Percentiles rank a stretch among this genome's conserved stretches.
Conservation (phyloP, 2,329 filamentous ascomycete species). For the Aspergillus flavus region DNA sequence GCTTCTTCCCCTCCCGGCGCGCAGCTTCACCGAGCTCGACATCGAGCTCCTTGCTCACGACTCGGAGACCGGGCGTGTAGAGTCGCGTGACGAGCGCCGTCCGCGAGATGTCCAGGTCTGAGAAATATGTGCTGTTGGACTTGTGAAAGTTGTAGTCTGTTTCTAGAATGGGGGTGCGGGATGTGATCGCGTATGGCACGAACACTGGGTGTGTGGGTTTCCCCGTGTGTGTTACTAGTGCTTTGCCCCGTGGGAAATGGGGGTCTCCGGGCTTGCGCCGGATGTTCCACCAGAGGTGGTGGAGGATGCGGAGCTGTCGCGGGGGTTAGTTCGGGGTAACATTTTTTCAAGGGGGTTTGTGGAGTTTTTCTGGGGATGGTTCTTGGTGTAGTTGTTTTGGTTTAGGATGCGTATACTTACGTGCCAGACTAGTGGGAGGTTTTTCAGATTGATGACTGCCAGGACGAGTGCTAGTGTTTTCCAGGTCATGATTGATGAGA, state of each 20-base stretch:
- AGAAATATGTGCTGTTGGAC: slow-evolving; percentile 82
- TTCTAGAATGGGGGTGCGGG: slow-evolving; percentile 71
- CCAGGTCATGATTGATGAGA: slow-evolving; percentile 35
- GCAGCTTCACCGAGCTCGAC: slow-evolving; percentile 52
- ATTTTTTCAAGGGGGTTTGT: background rate
- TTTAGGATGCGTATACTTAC: slow-evolving; percentile 26
- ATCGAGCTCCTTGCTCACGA: slow-evolving; percentile 56
- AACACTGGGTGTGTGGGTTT: slow-evolving; percentile 66
- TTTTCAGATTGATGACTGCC: slow-evolving; percentile 41
- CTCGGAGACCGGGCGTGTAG: slow-evolving; percentile 59
- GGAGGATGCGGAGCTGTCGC: slow-evolving; percentile 59
- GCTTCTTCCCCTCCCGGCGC: slow-evolving; percentile 55
- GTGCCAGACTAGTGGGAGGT: slow-evolving; percentile 43
- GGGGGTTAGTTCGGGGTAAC: background rate
- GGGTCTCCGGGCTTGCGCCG: slow-evolving; percentile 52
- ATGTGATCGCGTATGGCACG: slow-evolving; percentile 67
- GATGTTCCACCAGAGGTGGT: slow-evolving; percentile 59
- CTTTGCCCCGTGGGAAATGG: slow-evolving; percentile 45
- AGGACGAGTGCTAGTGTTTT: slow-evolving; percentile 39
- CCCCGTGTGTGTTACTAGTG: slow-evolving; percentile 35
- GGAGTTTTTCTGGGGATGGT: background rate
- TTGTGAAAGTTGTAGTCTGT: slow-evolving; percentile 88
- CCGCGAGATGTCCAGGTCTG: slow-evolving; percentile 80
- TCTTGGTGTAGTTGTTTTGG: background rate
- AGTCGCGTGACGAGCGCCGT: slow-evolving; percentile 76